phyloP scores from a whole-genome alignment of 129 eudicot genomes.

The Erigeron canadensis region DNA sequence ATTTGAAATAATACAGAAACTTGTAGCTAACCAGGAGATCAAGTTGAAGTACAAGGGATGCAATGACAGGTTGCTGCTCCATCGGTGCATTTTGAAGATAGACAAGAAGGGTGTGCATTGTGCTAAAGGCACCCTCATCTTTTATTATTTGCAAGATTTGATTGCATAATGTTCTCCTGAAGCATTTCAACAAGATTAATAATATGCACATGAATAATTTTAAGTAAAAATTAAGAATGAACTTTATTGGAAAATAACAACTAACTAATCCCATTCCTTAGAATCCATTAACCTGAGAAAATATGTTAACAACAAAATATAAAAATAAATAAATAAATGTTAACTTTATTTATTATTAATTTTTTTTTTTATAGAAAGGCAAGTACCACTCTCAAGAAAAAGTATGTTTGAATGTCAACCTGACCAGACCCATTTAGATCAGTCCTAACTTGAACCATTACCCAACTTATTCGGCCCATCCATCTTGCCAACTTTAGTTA shows the following conservation, averaged over 20 bases:
- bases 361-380: too few relatives aligned
- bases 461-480: not conserved
- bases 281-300: not conserved
- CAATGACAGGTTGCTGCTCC: conserved; percentile 79
- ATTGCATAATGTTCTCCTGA: conserved; percentile 67
- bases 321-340: too few relatives aligned
- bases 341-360: too few relatives aligned
- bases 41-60: conserved; percentile 81
- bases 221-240: not conserved
- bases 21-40: conserved; percentile 68
- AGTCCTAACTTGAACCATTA: not conserved
- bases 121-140: conserved; percentile 80
- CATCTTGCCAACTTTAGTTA: not conserved
- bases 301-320: not conserved
- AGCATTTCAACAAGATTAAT: conserved; percentile 1
- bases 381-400: not conserved
- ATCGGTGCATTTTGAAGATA: conserved; percentile 83
- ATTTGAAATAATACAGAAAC: not conserved
- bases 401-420: not conserved
- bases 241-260: not conserved
- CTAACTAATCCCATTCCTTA: not conserved
- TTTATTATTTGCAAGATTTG: conserved; percentile 66
- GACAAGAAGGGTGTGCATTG: conserved; percentile 84
- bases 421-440: not conserved
- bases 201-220: not conserved